phyloP scores from a whole-genome alignment of 352 stramenopile species.

The Vaucheria bursata region DNA sequence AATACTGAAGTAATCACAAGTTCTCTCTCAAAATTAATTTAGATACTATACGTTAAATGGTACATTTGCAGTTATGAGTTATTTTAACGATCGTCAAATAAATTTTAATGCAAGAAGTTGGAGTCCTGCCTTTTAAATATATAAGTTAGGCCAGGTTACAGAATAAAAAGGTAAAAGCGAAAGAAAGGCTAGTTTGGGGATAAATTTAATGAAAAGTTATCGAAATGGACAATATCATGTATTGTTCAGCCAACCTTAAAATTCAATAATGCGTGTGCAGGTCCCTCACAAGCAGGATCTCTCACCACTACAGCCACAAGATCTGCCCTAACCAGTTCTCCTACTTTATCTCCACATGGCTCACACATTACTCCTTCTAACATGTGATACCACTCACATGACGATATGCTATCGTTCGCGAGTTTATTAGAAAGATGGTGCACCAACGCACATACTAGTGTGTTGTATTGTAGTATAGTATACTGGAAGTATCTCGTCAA shows the following conservation, averaged over 20 bases:
- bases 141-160: too few relatives aligned
- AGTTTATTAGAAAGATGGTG: constrained; percentile 37
- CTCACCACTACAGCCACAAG: constrained; percentile 23
- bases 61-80: too few relatives aligned
- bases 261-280: constrained; percentile 40
- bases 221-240: too few relatives aligned
- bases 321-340: constrained; percentile 15
- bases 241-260: constrained; percentile 32
- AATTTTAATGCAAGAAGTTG: too few relatives aligned
- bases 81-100: too few relatives aligned
- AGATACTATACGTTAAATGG: too few relatives aligned
- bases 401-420: constrained; percentile 36
- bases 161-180: too few relatives aligned
- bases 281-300: constrained; percentile 33
- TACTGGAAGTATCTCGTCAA: constrained; percentile 33
- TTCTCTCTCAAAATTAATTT: too few relatives aligned
- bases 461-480: constrained; percentile 37
- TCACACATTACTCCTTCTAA: constrained; percentile 18
- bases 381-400: constrained; percentile 34
- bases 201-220: too few relatives aligned
- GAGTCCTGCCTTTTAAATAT: too few relatives aligned
- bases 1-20: too few relatives aligned
- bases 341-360: constrained; percentile 18
- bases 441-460: constrained; percentile 29
- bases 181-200: too few relatives aligned